Conservation (phyloP, 2,329 filamentous ascomycete species). For the Bretziella fagacearum region DNA sequence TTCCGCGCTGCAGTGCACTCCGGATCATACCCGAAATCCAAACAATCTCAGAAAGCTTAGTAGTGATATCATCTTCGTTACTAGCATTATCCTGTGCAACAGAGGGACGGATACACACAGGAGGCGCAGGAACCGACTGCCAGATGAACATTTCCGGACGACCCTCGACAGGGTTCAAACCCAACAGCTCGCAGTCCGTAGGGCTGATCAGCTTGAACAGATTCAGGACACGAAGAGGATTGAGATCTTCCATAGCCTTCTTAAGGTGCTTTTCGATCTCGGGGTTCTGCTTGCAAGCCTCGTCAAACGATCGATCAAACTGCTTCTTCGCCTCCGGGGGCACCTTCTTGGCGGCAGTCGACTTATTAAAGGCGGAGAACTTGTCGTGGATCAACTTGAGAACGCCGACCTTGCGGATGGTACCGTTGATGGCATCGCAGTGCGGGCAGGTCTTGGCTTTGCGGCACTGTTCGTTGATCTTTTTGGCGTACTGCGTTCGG, state of each 20-base stretch:
- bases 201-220: conserved; percentile 78
- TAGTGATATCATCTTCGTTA: conserved; percentile 91
- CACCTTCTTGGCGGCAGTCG: conserved; percentile 69
- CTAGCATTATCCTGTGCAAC: conserved; percentile 86
- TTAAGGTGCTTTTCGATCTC: conserved; percentile 83
- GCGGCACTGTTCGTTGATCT: conserved; percentile 73
- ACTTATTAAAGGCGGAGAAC: conserved; percentile 74
- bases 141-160: conserved; percentile 94
- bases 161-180: conserved; percentile 70
- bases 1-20: conserved; percentile 65
- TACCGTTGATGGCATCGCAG: conserved; percentile 70
- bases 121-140: conserved; percentile 88
- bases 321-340: conserved; percentile 64
- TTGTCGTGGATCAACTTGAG: conserved; percentile 91
- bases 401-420: conserved; percentile 81
- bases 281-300: conserved; percentile 58
- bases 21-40: conserved; percentile 80
- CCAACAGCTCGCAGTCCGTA: conserved; percentile 77
- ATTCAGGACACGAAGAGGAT: conserved; percentile 73
- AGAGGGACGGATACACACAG: conserved; percentile 83
- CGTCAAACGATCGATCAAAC: conserved; percentile 72
- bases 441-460: conserved; percentile 71
- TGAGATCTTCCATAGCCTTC: conserved; percentile 87
- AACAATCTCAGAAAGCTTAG: conserved; percentile 91
- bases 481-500: conserved; percentile 68